Evolutionary conservation across 345 rosid species (phyloP).

Genomic region (Salix brachista): DNA sequence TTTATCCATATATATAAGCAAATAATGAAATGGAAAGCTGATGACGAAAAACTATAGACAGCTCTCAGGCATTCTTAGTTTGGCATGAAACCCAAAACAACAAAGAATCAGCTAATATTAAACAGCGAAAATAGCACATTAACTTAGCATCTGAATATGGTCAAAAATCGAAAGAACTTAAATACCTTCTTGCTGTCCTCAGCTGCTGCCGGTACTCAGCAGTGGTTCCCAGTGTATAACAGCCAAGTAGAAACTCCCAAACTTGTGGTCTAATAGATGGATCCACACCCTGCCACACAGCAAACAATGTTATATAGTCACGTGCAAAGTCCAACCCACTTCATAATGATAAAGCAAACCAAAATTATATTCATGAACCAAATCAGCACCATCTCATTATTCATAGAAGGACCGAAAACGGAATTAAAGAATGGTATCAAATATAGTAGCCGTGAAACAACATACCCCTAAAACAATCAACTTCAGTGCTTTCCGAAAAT

Average conservation of each 20-base stretch:
- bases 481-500: slow-evolving; percentile 75
- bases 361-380: not conserved
- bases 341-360: not conserved
- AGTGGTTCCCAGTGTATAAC: slow-evolving; percentile 71
- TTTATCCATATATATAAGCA: not conserved
- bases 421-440: not conserved
- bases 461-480: slow-evolving; percentile 79
- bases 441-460: not conserved
- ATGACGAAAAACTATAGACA: not conserved
- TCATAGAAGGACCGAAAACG: not conserved
- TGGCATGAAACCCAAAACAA: too few relatives aligned
- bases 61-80: not conserved
- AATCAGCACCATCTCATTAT: not conserved
- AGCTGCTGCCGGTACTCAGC: slow-evolving; percentile 68
- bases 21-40: not conserved
- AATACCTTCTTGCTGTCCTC: slow-evolving; percentile 71
- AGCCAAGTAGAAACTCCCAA: slow-evolving; percentile 95
- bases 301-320: too few relatives aligned
- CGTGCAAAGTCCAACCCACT: too few relatives aligned
- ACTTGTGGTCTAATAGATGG: slow-evolving; percentile 88
- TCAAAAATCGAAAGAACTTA: not conserved
- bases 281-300: slow-evolving; percentile 46
- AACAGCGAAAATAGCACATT: too few relatives aligned
- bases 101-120: too few relatives aligned
- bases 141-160: not conserved